A percentile compares a stretch with the other conserved stretches of the same genome.
phyloP scores from a whole-genome alignment of 1,284 basidiomycete genomes.

The Exobasidium cylindrosporum region DNA sequence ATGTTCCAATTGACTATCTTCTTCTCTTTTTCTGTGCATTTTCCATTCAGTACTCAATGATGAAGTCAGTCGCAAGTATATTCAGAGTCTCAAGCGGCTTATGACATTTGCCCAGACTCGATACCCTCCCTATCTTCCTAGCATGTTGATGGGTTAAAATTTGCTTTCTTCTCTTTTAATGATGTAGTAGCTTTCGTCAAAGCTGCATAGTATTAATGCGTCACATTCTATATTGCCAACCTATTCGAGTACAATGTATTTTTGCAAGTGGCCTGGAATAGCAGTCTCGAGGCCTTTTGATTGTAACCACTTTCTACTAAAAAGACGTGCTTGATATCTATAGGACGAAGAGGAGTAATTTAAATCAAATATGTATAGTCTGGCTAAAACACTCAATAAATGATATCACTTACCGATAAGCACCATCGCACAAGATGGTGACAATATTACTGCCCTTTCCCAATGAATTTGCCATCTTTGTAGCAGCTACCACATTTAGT shows the following conservation, averaged over 20 bases:
- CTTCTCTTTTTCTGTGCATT: slow-evolving; percentile 51
- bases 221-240: not conserved
- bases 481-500: slow-evolving; percentile 90
- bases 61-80: slow-evolving; percentile 97
- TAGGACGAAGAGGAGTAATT: not conserved
- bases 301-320: slow-evolving; percentile 91
- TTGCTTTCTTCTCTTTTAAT: not conserved
- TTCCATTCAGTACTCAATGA: slow-evolving; percentile 71
- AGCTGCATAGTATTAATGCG: not conserved
- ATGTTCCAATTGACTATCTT: not conserved
- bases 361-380: no score
- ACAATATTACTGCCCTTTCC: slow-evolving; percentile 77
- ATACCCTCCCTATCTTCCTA: slow-evolving; percentile 36
- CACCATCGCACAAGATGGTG: slow-evolving; percentile 90
- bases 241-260: slow-evolving; percentile 77
- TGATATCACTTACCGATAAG: slow-evolving; percentile 65
- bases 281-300: slow-evolving; percentile 74
- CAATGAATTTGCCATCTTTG: slow-evolving; percentile 78
- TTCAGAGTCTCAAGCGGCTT: slow-evolving; percentile 88
- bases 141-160: slow-evolving; percentile 42
- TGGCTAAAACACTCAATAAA: no score
- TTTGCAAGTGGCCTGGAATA: slow-evolving; percentile 79
- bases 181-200: not conserved
- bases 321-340: slow-evolving; percentile 83
- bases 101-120: slow-evolving; percentile 51